Base-by-base conservation (phyloP, 2,329 filamentous ascomycete genomes). In the Lasiodiplodia theobromae region DNA sequence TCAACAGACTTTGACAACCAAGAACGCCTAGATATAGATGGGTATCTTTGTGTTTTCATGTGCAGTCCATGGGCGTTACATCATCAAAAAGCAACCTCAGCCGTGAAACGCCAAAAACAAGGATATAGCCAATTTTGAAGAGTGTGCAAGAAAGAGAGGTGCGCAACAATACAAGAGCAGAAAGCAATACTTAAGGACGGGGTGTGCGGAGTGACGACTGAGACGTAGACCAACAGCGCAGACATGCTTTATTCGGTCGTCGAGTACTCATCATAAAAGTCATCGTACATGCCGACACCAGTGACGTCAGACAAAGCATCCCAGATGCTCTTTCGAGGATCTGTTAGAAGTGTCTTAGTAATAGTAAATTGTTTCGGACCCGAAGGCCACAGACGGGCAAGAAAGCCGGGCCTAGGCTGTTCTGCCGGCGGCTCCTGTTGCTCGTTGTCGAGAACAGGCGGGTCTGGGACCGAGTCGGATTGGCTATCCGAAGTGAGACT, bases 311-410 rank as follows among this genome's bases (percentile, higher is more conserved):
- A 53, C 6, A 68, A 37, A 12, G 57, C 57, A 25, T 68, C 67
- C 67, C 67, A 68, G 28, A 68, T 52, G 44, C 49, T 62, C 66
- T 58, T 67, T 44, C 53, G 65, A 37, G 65, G 65, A 51, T 67
- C 65, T 11, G 23, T 31, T 28, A 58, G 47, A 18, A 58, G 40
- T 8, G 25, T 58, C 28, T 56, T 58, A 18, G 40, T 21, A 4
- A 67, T 52, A 16, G 31, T 31, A 23, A 56, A 67, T n/a, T 52
- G 60, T 44, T n/a, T 64, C n/a, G 53, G 52, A n/a, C 47, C 28
- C 21, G 38, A 58, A 23, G 31, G 44, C 66, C 54, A 68, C 16
- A 68, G 37, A 3, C 54, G 28, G 7, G 56, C 38, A 23, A 68
- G 56, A 49, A 68, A 68, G 31, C 56, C 44, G n/a, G n/a, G 28